Conservation (phyloP, 306 rosid species). For the Clitoria ternatea region DNA sequence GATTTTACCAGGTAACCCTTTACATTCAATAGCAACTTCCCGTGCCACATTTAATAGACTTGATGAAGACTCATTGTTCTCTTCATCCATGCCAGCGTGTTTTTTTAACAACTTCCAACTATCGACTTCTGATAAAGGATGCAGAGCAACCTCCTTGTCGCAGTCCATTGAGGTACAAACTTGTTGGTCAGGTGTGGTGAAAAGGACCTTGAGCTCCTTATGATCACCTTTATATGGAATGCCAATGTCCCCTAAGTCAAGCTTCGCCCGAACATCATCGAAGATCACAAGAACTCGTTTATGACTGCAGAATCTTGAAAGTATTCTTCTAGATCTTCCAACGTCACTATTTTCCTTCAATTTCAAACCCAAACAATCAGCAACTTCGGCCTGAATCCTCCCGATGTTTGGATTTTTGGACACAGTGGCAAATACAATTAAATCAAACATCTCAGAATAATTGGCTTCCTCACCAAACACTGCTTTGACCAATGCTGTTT, state of each 20-base stretch:
- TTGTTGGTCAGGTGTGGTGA: background rate
- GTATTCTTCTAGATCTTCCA: constrained; percentile 1
- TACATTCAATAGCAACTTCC: background rate
- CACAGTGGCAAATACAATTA: too few relatives aligned
- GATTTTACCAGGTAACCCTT: background rate
- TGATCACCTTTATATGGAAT: constrained; percentile 7
- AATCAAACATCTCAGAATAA: too few relatives aligned
- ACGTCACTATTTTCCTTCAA: background rate
- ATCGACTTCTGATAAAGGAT: background rate
- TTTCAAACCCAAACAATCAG: background rate
- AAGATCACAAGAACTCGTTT: background rate
- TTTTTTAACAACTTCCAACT: background rate
- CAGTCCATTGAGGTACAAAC: constrained; percentile 12
- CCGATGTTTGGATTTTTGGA: too few relatives aligned
- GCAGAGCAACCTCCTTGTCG: background rate
- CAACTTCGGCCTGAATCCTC: too few relatives aligned
- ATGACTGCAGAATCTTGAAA: background rate
- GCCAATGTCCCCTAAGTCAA: constrained; percentile 7
- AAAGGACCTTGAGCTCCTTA: constrained; percentile 9
- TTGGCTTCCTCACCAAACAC: too few relatives aligned
- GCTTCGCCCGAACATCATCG: constrained; percentile 7
- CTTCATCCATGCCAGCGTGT: too few relatives aligned
- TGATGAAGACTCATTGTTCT: too few relatives aligned
- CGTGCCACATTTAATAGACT: too few relatives aligned
- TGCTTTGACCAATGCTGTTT: too few relatives aligned